A percentile compares a stretch with the other conserved stretches of the same genome.
phyloP scores from a whole-genome alignment of 208 protist genomes.

The Crithidia mellificae region DNA sequence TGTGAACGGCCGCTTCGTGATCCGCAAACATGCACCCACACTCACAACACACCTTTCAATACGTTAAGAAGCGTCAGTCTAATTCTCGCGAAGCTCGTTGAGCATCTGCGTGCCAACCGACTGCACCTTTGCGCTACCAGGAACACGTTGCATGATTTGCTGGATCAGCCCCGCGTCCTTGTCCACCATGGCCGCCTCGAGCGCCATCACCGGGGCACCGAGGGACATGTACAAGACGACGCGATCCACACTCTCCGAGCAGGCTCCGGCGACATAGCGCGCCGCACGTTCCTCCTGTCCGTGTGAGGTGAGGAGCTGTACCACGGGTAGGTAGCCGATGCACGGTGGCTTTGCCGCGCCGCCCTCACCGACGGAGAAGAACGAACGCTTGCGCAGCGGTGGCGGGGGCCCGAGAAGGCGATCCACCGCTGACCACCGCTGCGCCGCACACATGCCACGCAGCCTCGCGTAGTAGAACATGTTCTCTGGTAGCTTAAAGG shows the following conservation, averaged over 20 bases:
- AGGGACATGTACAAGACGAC: slow-evolving; percentile 58
- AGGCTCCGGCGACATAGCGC: slow-evolving; percentile 44
- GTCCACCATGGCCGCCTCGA: slow-evolving; percentile 50
- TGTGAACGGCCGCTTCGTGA: too few species aligned
- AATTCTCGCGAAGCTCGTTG: slow-evolving; percentile 15
- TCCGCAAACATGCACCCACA: not conserved
- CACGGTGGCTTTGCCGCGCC: slow-evolving; percentile 4
- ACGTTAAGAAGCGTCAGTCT: not conserved
- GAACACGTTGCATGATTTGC: slow-evolving; percentile 48
- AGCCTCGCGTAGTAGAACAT: slow-evolving; percentile 42
- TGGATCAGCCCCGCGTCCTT: slow-evolving; percentile 39
- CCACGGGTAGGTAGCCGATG: slow-evolving; percentile 39
- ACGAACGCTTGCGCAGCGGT: slow-evolving; percentile 29
- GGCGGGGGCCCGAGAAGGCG: slow-evolving; percentile 35
- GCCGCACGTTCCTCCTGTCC: slow-evolving; percentile 38
- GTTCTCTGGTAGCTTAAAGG: slow-evolving; percentile 32
- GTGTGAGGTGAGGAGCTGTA: slow-evolving; percentile 37
- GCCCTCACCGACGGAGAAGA: slow-evolving; percentile 20
- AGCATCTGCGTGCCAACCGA: slow-evolving; percentile 31
- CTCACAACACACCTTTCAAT: not conserved
- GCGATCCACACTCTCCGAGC: slow-evolving; percentile 30
- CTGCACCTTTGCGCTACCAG: slow-evolving; percentile 24
- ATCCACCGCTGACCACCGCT: slow-evolving; percentile 34
- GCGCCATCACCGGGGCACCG: slow-evolving; percentile 37
- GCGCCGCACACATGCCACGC: slow-evolving; percentile 37